phyloP scores from a whole-genome alignment of 345 rosid species.

The Bretschneidera sinensis region DNA sequence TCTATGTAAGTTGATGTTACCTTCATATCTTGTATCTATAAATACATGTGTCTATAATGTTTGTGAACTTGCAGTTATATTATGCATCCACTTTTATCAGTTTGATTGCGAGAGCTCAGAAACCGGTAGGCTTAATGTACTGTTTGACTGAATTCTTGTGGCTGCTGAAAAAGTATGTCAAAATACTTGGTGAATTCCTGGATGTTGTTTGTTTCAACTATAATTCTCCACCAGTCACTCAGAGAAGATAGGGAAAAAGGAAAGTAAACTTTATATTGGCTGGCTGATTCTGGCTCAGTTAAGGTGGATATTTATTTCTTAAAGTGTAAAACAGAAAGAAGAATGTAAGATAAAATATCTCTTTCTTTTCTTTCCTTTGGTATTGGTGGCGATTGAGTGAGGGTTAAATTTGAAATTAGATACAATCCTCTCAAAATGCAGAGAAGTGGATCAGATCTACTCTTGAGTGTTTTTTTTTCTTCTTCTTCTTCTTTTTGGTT shows the following conservation, averaged over 20 bases:
- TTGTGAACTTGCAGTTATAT: background rate
- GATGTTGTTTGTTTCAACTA: background rate
- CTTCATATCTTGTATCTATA: background rate
- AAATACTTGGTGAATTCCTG: too few relatives aligned
- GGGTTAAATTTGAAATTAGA: background rate
- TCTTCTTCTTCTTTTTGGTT: too few relatives aligned
- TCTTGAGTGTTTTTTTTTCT: too few relatives aligned
- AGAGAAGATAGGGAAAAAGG: background rate
- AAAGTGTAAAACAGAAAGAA: background rate
- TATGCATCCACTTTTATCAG: background rate
- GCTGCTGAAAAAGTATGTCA: too few relatives aligned
- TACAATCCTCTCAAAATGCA: too few relatives aligned
- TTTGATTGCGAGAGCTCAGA: too few relatives aligned
- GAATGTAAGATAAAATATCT: background rate
- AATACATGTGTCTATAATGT: background rate
- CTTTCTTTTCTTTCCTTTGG: background rate
- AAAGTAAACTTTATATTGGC: too few relatives aligned
- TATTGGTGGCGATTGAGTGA: background rate
- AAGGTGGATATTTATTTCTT: background rate
- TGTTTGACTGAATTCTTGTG: background rate
- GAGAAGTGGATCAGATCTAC: too few relatives aligned
- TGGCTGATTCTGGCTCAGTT: background rate
- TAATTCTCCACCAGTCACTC: background rate
- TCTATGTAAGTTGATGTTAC: conserved; percentile 39
- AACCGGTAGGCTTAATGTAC: too few relatives aligned